Conservation (phyloP, 129 eudicot genomes). For the Arctium minus region DNA sequence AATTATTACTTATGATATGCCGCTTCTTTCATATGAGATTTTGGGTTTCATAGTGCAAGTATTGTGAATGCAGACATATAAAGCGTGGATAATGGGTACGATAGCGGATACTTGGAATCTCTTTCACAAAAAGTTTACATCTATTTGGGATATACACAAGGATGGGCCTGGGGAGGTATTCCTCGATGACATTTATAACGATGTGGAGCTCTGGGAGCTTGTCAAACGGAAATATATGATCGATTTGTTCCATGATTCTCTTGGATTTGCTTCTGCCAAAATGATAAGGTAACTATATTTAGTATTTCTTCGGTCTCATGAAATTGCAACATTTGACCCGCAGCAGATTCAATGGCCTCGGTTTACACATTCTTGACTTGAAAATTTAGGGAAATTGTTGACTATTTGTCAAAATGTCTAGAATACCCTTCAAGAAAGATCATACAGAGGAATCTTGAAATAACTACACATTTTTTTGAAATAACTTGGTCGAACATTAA, state of each 20-base stretch:
- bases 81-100: slow-evolving; percentile 72
- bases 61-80: slow-evolving; percentile 46
- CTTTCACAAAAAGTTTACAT: slow-evolving; percentile 63
- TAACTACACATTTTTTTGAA: neutral
- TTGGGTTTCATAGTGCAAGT: neutral
- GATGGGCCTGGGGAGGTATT: slow-evolving; percentile 93
- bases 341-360: too few relatives aligned
- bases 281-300: slow-evolving; percentile 66
- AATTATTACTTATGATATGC: neutral
- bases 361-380: too few relatives aligned
- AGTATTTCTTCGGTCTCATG: neutral
- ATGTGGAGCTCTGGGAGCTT: slow-evolving; percentile 53
- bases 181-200: slow-evolving; percentile 72
- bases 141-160: slow-evolving; percentile 87
- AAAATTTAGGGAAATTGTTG: neutral
- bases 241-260: slow-evolving; percentile 80
- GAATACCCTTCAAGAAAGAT: neutral
- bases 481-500: neutral
- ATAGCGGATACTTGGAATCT: slow-evolving; percentile 81
- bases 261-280: slow-evolving; percentile 96
- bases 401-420: neutral
- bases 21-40: neutral
- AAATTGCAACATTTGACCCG: too few relatives aligned
- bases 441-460: neutral
- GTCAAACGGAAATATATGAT: slow-evolving; percentile 67